These are phyloP conservation scores for Claviceps capensis DNA, from an alignment of 2,329 filamentous ascomycete genomes.

Conservation along the genomic window DNA sequence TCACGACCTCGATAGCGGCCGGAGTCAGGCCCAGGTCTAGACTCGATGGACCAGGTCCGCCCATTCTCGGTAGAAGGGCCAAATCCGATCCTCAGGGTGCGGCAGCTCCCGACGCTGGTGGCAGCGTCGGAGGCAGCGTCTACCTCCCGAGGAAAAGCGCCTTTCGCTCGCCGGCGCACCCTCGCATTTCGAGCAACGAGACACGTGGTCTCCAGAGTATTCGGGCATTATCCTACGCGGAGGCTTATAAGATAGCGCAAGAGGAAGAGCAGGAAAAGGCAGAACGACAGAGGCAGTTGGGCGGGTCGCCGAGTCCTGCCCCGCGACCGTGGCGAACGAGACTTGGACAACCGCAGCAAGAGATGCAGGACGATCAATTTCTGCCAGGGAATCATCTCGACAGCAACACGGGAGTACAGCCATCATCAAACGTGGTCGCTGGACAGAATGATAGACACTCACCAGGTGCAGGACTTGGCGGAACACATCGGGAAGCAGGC, in stretches of 20 bases:
- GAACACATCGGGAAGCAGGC: background rate
- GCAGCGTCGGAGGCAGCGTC: background rate
- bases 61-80: slow-evolving; percentile 9
- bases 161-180: slow-evolving; percentile 15
- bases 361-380: slow-evolving; percentile 16
- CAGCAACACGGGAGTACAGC: slow-evolving; percentile 10
- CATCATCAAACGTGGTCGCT: slow-evolving; percentile 6
- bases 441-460: slow-evolving; percentile 6
- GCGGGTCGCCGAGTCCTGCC: slow-evolving; percentile 38
- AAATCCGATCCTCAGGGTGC: slow-evolving; percentile 13
- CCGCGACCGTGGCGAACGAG: slow-evolving; percentile 29
- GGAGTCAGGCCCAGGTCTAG: background rate
- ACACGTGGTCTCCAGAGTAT: slow-evolving; percentile 15
- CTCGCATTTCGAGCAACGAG: slow-evolving; percentile 21
- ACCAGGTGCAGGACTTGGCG: background rate
- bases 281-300: slow-evolving; percentile 15
- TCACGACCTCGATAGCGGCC: slow-evolving; percentile 2
- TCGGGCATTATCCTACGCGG: slow-evolving; percentile 25
- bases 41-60: background rate
- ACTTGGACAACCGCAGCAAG: slow-evolving; percentile 14
- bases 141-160: slow-evolving; percentile 9
- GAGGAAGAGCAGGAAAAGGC: slow-evolving; percentile 18
- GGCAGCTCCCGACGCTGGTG: slow-evolving; percentile 7
- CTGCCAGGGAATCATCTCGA: slow-evolving; percentile 19
- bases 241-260: slow-evolving; percentile 25